Conservation (phyloP, 2,329 filamentous ascomycete genomes). For the Hymenoscyphus albidus region DNA sequence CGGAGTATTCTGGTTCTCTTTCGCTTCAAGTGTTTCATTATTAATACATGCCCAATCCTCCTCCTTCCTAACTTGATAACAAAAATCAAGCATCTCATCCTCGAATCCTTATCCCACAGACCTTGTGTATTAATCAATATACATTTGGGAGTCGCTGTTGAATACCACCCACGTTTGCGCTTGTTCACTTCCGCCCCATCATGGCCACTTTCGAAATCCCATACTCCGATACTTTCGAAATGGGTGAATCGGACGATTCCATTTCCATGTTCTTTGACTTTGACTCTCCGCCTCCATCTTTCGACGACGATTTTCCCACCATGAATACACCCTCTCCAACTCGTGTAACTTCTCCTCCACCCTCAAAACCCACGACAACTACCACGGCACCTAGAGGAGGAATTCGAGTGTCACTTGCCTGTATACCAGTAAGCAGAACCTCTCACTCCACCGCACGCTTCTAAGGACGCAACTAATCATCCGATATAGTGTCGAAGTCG, state of each 20-base stretch:
- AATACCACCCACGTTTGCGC: not conserved
- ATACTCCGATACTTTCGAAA: not conserved
- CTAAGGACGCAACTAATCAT: slow-evolving; percentile 40
- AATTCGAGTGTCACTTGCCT: slow-evolving; percentile 42
- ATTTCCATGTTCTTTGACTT: slow-evolving; percentile 27
- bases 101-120: not conserved
- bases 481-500: slow-evolving; percentile 35
- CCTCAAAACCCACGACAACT: slow-evolving; percentile 11
- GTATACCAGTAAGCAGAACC: slow-evolving; percentile 39
- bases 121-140: not conserved
- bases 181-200: not conserved
- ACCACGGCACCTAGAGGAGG: slow-evolving; percentile 19
- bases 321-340: slow-evolving; percentile 5
- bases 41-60: not conserved
- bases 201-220: not conserved
- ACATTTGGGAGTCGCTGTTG: not conserved
- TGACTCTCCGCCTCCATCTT: slow-evolving; percentile 13
- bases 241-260: slow-evolving; percentile 13
- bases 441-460: slow-evolving; percentile 34
- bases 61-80: not conserved
- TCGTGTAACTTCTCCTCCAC: not conserved
- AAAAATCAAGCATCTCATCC: not conserved
- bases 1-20: not conserved
- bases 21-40: slow-evolving; percentile 3
- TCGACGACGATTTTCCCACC: slow-evolving; percentile 4